Evolutionary conservation across 2,329 filamentous ascomycete species (phyloP), one percentile per base, ranked within the genome.

Genomic region (Exophiala aquamarina): DNA sequence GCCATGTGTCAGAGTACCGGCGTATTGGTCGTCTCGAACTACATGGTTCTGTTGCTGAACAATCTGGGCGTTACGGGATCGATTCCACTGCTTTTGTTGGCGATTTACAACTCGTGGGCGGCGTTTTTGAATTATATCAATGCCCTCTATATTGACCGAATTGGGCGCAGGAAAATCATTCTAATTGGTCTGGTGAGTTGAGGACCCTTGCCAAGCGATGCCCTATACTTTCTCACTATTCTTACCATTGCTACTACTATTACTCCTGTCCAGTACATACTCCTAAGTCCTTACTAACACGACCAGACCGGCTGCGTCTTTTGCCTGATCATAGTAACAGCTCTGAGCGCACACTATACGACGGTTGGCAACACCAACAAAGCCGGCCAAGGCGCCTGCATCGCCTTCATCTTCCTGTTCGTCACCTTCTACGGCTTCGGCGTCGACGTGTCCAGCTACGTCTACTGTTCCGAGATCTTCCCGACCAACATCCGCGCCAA

Each of bases 381-480:
- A 8, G 55, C 62, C 2, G 68, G 65, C 3, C 59, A 64, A 10
- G 58, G 59, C 15, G 66, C 62, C 3, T 65, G 62, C 3, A 60
- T 70, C 52, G 57, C 66, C 31, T 70, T 66, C 55, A 61, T 69
- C 45, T 68, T 63, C 45, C 63, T 67, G 15, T 77, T 43, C 26
- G 33, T 38, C 29, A 55, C 64, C 37, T 71, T 64, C 55, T 71
- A 67, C 63, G 47, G 41, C 11, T 34, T 29, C 10, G 32, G 41
- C 17, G 15, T 49, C 3, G 45, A 52, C 29, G 49, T 44, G 17
- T 31, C 35, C 11, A 43, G 42, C 32, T 52, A 45, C 41, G 42
- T 39, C 14, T 52, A 52, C 41, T 44, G 70, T 17, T 63, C n/a
- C n/a, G 51, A 54, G 41, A 52, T 52, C 19, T 54, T 47, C 21